Conservation (phyloP, 2,329 filamentous ascomycete genomes). For the Fonsecaea erecta region DNA sequence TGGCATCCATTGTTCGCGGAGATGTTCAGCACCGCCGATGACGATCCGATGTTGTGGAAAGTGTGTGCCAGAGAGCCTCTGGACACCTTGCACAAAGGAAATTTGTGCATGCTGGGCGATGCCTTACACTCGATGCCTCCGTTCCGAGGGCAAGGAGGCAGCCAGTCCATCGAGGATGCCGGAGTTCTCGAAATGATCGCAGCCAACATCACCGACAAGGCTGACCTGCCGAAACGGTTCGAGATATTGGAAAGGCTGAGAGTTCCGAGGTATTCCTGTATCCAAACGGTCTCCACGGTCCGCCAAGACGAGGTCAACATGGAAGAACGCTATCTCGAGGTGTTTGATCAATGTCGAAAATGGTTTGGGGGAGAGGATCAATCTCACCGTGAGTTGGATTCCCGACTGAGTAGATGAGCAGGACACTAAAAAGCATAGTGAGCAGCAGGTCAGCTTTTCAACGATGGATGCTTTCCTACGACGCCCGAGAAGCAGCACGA, state of each 20-base stretch:
- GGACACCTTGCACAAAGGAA: conserved; percentile 1
- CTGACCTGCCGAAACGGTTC: background rate
- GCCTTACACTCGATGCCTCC: conserved; percentile 10
- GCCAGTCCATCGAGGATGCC: conserved; percentile 9
- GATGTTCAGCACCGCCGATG: background rate
- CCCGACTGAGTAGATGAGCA: background rate
- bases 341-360: conserved; percentile 3
- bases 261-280: background rate
- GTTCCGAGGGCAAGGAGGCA: conserved; percentile 9
- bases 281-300: conserved; percentile 2
- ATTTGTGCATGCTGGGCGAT: conserved; percentile 1
- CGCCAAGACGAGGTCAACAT: conserved; percentile 4
- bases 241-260: background rate
- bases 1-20: conserved; percentile 12
- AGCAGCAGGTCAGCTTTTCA: background rate
- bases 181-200: conserved; percentile 4
- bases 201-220: background rate
- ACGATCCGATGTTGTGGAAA: conserved; percentile 2
- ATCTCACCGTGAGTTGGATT: conserved; percentile 5
- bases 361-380: conserved; percentile 12
- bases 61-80: background rate
- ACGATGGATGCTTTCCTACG: conserved; percentile 5
- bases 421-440: background rate
- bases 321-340: conserved; percentile 6
- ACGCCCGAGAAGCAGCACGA: background rate